Percentiles rank a stretch among this genome's conserved stretches.
phyloP scores from a whole-genome alignment of 345 rosid genomes.

The Syzygium grande region DNA sequence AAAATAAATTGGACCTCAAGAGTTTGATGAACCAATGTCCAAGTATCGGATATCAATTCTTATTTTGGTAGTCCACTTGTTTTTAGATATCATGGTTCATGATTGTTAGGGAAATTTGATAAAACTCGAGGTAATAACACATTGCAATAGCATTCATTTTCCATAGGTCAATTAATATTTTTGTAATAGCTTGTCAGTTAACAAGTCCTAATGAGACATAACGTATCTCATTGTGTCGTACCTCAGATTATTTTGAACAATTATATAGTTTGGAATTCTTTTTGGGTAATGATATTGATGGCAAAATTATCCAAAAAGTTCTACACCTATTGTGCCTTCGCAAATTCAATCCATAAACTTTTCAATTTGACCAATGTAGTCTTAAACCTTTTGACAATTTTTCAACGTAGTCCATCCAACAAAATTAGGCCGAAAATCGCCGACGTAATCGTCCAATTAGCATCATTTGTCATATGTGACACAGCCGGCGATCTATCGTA shows the following conservation, averaged over 20 bases:
- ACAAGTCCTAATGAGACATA: not conserved
- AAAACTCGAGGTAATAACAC: not conserved
- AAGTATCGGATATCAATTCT: too few relatives aligned
- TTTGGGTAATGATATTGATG: not conserved
- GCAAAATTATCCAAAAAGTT: too few relatives aligned
- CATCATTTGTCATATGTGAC: fast-evolving
- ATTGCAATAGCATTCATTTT: too few relatives aligned
- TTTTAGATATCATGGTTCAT: not conserved
- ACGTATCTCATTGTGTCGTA: not conserved
- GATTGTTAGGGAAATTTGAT: not conserved
- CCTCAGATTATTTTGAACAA: too few relatives aligned
- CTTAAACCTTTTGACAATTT: not conserved
- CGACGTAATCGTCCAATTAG: fast-evolving
- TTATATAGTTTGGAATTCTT: not conserved
- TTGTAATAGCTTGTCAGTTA: too few relatives aligned
- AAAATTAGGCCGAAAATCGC: not conserved
- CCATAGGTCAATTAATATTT: not conserved
- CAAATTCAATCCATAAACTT: too few relatives aligned
- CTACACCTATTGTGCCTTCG: fast-evolving
- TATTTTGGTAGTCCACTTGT: too few relatives aligned
- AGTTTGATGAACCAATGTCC: too few relatives aligned
- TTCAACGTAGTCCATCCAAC: not conserved
- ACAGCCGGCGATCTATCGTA: fast-evolving
- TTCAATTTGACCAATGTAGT: not conserved
- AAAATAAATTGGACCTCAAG: not conserved